Evolutionary conservation across 2,329 filamentous ascomycete genomes (phyloP).

Genomic region (Neofusicoccum ribis): DNA sequence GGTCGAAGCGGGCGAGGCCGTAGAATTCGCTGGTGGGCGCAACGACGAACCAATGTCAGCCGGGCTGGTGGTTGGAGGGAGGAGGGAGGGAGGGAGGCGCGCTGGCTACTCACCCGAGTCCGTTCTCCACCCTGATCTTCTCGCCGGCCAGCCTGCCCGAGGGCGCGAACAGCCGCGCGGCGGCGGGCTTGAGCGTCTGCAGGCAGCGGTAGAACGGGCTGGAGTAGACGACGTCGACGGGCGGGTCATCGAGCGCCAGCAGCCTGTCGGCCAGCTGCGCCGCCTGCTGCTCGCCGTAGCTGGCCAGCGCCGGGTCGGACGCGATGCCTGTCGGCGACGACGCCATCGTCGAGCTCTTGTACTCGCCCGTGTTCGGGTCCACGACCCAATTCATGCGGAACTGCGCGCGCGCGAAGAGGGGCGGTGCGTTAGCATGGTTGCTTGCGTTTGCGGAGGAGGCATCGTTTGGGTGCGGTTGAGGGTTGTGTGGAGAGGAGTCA

Average conservation of each 20-base stretch:
- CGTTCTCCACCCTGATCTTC: conserved; percentile 54
- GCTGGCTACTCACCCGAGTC: conserved; percentile 48
- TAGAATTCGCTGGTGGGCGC: conserved; percentile 75
- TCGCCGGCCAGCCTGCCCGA: conserved; percentile 31
- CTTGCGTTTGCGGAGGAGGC: conserved; percentile 5
- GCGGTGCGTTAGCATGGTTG: conserved; percentile 23
- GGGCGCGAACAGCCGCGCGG: conserved; percentile 31
- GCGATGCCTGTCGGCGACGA: conserved; percentile 84
- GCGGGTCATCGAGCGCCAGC: conserved; percentile 57
- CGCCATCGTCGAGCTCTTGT: conserved; percentile 60
- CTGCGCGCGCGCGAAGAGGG: conserved; percentile 46
- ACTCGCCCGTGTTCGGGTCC: conserved; percentile 75
- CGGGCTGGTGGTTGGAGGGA: no score
- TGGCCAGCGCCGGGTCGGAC: conserved; percentile 82
- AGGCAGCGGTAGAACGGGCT: conserved; percentile 46
- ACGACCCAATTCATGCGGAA: conserved; percentile 91
- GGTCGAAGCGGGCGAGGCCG: conserved; percentile 79
- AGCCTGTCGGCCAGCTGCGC: conserved; percentile 71
- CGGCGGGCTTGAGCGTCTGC: conserved; percentile 40
- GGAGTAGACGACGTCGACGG: conserved; percentile 72
- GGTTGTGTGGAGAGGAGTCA: conserved; percentile 3
- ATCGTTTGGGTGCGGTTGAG: neutral
- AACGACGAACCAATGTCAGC: neutral
- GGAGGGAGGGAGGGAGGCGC: no score
- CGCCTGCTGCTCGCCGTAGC: conserved; percentile 82